A percentile compares a stretch with the other conserved stretches of the same genome.
phyloP scores from a whole-genome alignment of 108 stramenopile genomes.

The Aurantiochytrium sp. region DNA sequence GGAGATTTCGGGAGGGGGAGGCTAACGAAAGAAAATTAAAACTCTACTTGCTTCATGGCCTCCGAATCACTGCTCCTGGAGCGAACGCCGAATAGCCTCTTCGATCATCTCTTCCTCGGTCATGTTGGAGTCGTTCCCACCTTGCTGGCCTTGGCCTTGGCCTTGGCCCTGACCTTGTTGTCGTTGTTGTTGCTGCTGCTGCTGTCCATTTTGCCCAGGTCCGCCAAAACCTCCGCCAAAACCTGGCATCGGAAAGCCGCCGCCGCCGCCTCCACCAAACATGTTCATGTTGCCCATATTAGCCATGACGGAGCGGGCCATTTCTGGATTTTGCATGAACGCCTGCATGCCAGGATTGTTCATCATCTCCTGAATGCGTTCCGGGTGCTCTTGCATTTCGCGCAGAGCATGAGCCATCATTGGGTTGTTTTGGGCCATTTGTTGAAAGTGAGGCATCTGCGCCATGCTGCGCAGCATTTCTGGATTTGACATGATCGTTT shows the following conservation, averaged over 20 bases:
- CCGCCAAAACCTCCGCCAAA: no score
- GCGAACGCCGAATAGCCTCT: slow-evolving; percentile 21
- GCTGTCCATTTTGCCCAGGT: background rate
- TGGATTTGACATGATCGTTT: background rate
- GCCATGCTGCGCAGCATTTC: background rate
- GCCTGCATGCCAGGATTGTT: background rate
- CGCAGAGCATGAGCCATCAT: background rate
- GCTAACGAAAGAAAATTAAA: background rate
- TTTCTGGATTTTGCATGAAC: background rate
- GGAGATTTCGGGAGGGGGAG: no score
- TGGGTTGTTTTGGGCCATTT: background rate
- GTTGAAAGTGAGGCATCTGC: background rate
- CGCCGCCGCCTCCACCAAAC: background rate
- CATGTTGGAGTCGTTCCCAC: background rate
- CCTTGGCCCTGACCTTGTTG: background rate
- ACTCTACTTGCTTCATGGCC: background rate
- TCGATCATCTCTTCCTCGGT: slow-evolving; percentile 17
- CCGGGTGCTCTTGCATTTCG: background rate
- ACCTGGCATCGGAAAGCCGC: background rate
- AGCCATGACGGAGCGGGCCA: background rate
- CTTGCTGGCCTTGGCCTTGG: background rate
- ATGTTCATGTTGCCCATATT: background rate
- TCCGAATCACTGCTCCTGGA: background rate
- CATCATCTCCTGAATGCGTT: background rate
- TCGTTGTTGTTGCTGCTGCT: background rate